A percentile compares a stretch with the other conserved stretches of the same genome.
Conservation (phyloP, 2,329 filamentous ascomycete genomes). For the Colletotrichum tropicicola region DNA sequence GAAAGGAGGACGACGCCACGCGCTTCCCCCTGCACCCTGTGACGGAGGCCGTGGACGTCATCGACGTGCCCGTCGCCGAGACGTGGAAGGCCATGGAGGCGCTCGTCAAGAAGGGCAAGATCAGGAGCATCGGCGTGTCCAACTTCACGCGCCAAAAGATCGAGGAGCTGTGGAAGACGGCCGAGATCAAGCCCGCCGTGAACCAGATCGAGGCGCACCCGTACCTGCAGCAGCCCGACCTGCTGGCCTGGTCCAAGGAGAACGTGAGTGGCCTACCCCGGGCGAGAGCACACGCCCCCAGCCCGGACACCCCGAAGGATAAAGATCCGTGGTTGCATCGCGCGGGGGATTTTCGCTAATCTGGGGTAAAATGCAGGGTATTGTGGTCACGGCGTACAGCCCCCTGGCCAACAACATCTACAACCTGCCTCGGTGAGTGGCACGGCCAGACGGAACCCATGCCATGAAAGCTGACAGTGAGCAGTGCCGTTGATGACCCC, state of each 20-base stretch:
- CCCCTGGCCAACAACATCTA: slow-evolving; percentile 68
- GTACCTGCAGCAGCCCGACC: slow-evolving; percentile 55
- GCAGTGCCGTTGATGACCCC: slow-evolving; percentile 57
- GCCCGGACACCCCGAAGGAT: neutral
- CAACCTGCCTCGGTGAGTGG: slow-evolving; percentile 32
- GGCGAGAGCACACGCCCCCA: neutral
- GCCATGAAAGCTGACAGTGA: neutral
- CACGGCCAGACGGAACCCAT: neutral
- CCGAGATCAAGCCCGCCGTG: slow-evolving; percentile 56
- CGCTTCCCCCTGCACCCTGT: slow-evolving; percentile 52
- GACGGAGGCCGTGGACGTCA: slow-evolving; percentile 52
- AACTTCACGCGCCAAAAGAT: slow-evolving; percentile 66
- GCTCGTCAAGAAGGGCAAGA: slow-evolving; percentile 61
- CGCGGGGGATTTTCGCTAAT: neutral
- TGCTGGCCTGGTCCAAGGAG: slow-evolving; percentile 61
- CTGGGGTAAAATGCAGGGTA: slow-evolving; percentile 45
- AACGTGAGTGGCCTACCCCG: slow-evolving; percentile 7
- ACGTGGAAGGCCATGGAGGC: slow-evolving; percentile 72
- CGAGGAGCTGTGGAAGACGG: slow-evolving; percentile 56
- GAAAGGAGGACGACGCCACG: slow-evolving; percentile 50
- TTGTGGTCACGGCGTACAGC: slow-evolving; percentile 64
- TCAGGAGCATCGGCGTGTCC: slow-evolving; percentile 65
- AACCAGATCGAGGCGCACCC: slow-evolving; percentile 62
- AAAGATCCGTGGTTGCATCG: slow-evolving; percentile 5
- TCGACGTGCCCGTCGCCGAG: slow-evolving; percentile 54